Evolutionary conservation across 108 stramenopile genomes (phyloP).

Genomic region (Skeletonema tropicum): DNA sequence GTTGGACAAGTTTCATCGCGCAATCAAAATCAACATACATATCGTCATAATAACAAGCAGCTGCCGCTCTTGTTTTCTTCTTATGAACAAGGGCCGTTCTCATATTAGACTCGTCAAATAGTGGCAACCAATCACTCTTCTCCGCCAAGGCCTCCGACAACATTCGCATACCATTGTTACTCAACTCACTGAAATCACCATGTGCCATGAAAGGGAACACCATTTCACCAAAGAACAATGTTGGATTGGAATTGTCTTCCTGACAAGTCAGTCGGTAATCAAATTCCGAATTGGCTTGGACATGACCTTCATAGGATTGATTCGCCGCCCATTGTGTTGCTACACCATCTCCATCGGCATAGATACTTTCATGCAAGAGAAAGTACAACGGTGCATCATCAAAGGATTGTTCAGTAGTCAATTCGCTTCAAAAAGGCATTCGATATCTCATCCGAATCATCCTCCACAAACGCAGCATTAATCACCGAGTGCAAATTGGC

Average conservation of each 20-base stretch:
- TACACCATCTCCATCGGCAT: constrained; percentile 68
- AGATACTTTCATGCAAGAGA: constrained; percentile 92
- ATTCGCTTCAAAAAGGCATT: constrained; percentile 80
- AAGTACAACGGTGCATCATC: constrained; percentile 94
- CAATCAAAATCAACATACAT: constrained; percentile 93
- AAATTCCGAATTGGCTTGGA: constrained; percentile 37
- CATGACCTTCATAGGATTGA: constrained; percentile 51
- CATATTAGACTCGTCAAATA: constrained; percentile 79
- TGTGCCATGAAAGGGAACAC: constrained; percentile 95
- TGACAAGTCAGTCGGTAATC: constrained; percentile 65
- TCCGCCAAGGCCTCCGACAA: constrained; percentile 75
- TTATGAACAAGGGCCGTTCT: constrained; percentile 36
- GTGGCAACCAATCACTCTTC: constrained; percentile 78
- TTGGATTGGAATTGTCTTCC: constrained; percentile 45
- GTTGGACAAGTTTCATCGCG: constrained; percentile 61
- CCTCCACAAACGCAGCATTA: constrained; percentile 78
- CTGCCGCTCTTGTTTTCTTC: constrained; percentile 61
- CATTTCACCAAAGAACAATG: constrained; percentile 91
- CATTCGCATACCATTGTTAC: constrained; percentile 61
- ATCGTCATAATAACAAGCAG: constrained; percentile 92
- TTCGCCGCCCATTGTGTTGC: constrained; percentile 86
- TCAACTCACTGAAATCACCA: constrained; percentile 80
- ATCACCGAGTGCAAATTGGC: constrained; percentile 80
- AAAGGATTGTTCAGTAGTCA: constrained; percentile 82
- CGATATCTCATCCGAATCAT: constrained; percentile 42